Percentiles rank a stretch among this genome's conserved stretches.
phyloP scores from a whole-genome alignment of 129 eudicot genomes.

The sunflower (Helianthus annuus) region HanXRQr2.0-SUNRISE NC_035437.2:157767102-157767601 shows the following conservation, averaged over 20 bases:
- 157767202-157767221: constrained; percentile 33
- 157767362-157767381: no score
- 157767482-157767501: no score
- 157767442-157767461: no score
- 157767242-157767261: constrained; percentile 19
- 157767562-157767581: no score
- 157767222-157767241: constrained; percentile 35
- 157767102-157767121: not conserved
- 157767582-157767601: no score
- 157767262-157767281: constrained; percentile 24
- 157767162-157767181: constrained; percentile 32
- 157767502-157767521: no score
- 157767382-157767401: no score
- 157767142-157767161: constrained; percentile 26
- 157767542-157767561: no score
- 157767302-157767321: not conserved
- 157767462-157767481: no score
- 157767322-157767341: constrained; percentile 1
- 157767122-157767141: constrained; percentile 21
- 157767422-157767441: no score
- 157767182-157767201: constrained; percentile 23
- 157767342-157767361: not conserved
- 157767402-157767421: no score
- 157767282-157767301: not conserved
- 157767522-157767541: no score